These are phyloP conservation scores for Coemansia sp. DNA, from an alignment of 192 early-diverging fungal genomes.

Conservation along the genomic window DNA sequence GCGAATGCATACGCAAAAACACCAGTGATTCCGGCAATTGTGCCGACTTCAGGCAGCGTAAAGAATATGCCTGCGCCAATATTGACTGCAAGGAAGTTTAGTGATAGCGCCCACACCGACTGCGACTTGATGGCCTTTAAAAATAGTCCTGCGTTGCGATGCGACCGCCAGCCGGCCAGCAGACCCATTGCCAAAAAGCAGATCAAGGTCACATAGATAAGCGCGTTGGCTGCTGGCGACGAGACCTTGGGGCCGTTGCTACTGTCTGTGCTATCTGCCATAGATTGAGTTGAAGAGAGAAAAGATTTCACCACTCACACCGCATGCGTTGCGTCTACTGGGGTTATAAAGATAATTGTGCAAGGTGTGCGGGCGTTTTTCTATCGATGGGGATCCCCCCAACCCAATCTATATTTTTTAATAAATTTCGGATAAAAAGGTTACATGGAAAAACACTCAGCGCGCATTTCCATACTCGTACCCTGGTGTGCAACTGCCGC, in stretches of 20 bases:
- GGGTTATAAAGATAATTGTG: too few species aligned
- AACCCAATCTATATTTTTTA: too few species aligned
- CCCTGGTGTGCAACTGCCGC: constrained; percentile 47
- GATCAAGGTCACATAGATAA: constrained; percentile 57
- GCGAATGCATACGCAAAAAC: constrained; percentile 65
- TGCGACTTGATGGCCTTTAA: constrained; percentile 58
- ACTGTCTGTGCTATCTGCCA: constrained; percentile 16
- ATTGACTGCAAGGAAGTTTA: constrained; percentile 57
- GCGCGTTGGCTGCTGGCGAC: constrained; percentile 49
- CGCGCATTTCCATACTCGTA: constrained; percentile 47
- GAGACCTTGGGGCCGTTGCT: constrained; percentile 31
- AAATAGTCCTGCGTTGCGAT: constrained; percentile 53
- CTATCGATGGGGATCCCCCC: too few species aligned
- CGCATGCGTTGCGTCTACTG: too few species aligned
- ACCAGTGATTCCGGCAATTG: constrained; percentile 64
- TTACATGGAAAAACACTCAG: constrained; percentile 49
- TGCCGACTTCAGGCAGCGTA: constrained; percentile 62
- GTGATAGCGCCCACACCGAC: constrained; percentile 44
- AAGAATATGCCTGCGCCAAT: constrained; percentile 65
- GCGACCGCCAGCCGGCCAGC: constrained; percentile 51
- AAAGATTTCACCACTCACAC: too few species aligned
- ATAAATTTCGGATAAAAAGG: neutral
- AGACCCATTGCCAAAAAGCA: constrained; percentile 56
- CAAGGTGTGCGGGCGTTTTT: too few species aligned
- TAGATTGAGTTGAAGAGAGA: neutral